Percentiles rank a stretch among this genome's conserved stretches.
Conservation (phyloP, 768 basidiomycete species). For the Lanmaoa pseudosensibilis region DNA sequence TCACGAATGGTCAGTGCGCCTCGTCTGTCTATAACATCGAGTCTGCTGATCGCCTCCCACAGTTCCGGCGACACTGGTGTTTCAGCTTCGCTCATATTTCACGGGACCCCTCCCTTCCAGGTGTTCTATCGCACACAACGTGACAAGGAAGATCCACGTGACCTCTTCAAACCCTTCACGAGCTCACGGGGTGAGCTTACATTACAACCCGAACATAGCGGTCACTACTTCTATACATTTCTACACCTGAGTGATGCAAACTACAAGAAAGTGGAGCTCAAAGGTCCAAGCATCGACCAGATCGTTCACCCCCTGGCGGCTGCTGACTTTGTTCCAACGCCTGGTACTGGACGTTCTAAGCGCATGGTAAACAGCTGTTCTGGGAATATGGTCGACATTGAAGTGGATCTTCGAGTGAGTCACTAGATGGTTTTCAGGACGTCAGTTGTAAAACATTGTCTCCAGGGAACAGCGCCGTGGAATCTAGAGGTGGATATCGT, state of each 20-base stretch:
- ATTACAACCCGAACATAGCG: conserved; percentile 84
- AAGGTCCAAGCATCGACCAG: conserved; percentile 80
- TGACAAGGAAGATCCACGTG: conserved; percentile 62
- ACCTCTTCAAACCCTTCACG: conserved; percentile 58
- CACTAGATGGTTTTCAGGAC: neutral
- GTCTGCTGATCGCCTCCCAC: conserved; percentile 1
- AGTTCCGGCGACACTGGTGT: conserved; percentile 93
- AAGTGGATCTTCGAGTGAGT: conserved; percentile 76
- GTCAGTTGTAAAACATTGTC: conserved; percentile 2
- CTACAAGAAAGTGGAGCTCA: conserved; percentile 74
- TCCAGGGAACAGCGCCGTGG: conserved; percentile 88
- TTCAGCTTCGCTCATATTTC: conserved; percentile 79
- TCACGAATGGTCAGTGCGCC: conserved; percentile 71
- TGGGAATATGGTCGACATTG: conserved; percentile 70
- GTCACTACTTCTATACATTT: conserved; percentile 86
- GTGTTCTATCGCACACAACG: conserved; percentile 76
- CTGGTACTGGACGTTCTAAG: conserved; percentile 45
- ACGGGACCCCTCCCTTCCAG: conserved; percentile 86
- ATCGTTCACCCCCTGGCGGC: conserved; percentile 86
- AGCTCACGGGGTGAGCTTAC: conserved; percentile 79
- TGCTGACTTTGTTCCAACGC: conserved; percentile 61
- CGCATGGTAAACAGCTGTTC: conserved; percentile 74
- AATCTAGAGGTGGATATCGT: conserved; percentile 80
- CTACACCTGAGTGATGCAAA: conserved; percentile 77
- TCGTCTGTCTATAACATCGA: conserved; percentile 6